Conservation (phyloP, 1,284 basidiomycete species). For the Rhodotorula sp. region DNA sequence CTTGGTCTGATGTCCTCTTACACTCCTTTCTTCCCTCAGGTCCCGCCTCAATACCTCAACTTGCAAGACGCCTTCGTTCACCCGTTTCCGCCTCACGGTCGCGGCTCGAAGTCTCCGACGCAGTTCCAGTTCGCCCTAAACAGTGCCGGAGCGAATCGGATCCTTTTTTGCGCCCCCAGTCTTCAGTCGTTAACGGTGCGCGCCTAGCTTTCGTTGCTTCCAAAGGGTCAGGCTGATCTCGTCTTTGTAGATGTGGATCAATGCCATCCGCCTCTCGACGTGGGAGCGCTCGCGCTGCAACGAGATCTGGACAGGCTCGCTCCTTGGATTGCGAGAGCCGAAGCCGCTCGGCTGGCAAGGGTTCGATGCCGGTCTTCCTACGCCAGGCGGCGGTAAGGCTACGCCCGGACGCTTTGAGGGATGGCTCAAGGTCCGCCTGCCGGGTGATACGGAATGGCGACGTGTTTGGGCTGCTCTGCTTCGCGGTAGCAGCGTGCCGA, state of each 20-base stretch:
- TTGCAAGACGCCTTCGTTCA: constrained; percentile 57
- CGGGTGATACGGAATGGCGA: constrained; percentile 96
- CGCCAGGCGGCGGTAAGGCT: not conserved
- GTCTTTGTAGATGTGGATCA: constrained; percentile 71
- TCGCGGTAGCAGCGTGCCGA: constrained; percentile 18
- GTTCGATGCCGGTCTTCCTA: constrained; percentile 29
- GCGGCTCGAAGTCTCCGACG: constrained; percentile 54
- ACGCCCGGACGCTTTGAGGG: constrained; percentile 65
- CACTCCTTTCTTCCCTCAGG: not conserved
- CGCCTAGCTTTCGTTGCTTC: too few species aligned
- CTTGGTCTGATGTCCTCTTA: too few species aligned
- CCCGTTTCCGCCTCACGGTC: constrained; percentile 54
- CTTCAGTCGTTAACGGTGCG: constrained; percentile 59
- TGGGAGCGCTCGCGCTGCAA: constrained; percentile 96
- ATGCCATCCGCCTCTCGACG: constrained; percentile 81
- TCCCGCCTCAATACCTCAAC: constrained; percentile 41
- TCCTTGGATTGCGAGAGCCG: constrained; percentile 63
- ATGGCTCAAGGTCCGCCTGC: constrained; percentile 85
- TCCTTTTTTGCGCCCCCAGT: constrained; percentile 81
- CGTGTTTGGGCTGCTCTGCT: constrained; percentile 80
- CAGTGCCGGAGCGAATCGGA: constrained; percentile 86
- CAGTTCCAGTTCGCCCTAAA: constrained; percentile 86
- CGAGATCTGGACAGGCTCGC: constrained; percentile 95
- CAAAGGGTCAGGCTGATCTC: not conserved
- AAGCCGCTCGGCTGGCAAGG: constrained; percentile 32